Conservation (phyloP, 129 eudicot genomes). For the Scalesia atractyloides region DNA sequence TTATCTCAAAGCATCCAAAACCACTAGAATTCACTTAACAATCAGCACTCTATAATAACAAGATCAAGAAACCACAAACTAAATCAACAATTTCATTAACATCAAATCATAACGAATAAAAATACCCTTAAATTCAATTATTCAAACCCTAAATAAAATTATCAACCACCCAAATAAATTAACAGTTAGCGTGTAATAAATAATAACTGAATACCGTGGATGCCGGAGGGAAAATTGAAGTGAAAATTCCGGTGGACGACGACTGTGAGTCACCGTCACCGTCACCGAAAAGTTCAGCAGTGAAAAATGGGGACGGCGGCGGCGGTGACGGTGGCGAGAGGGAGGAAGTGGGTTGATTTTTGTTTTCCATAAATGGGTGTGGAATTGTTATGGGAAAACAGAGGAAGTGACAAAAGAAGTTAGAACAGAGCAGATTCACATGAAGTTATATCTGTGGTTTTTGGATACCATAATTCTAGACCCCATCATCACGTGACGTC, state of each 20-base stretch:
- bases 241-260: conserved; percentile 49
- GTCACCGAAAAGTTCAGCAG: conserved; percentile 55
- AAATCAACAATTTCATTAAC: not conserved
- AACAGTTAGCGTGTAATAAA: not conserved
- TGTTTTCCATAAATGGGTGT: conserved; percentile 36
- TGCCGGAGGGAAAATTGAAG: conserved; percentile 60
- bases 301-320: conserved; percentile 31
- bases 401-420: conserved; percentile 37
- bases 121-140: not conserved
- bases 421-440: conserved; percentile 35
- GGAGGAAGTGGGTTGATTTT: conserved; percentile 30
- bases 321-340: not conserved
- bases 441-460: not conserved
- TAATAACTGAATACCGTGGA: conserved; percentile 33
- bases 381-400: conserved; percentile 14
- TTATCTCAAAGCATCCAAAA: conserved; percentile 1
- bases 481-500: conserved; percentile 1
- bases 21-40: conserved; percentile 17
- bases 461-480: too few species aligned
- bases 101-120: not conserved
- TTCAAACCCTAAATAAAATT: not conserved
- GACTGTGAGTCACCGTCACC: conserved; percentile 37
- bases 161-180: not conserved
- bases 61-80: not conserved
- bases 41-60: conserved; percentile 13